Conservation (phyloP, 768 basidiomycete species). For the Suillus placidus region DNA sequence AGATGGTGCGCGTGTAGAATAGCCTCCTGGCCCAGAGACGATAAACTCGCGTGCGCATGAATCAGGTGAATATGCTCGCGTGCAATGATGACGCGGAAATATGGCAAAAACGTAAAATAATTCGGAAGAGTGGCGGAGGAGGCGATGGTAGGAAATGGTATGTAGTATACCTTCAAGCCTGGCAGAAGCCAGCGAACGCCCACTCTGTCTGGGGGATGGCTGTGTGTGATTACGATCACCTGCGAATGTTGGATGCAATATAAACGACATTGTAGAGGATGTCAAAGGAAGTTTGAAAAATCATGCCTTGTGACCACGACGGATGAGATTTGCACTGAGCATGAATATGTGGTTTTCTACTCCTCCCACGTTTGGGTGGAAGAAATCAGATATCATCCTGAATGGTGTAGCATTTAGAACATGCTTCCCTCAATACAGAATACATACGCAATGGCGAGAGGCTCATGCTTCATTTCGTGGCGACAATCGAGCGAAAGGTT, state of each 20-base stretch:
- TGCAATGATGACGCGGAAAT: constrained; percentile 84
- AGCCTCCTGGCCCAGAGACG: constrained; percentile 89
- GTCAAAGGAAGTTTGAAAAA: background rate
- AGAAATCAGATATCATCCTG: constrained; percentile 95
- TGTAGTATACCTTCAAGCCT: constrained; percentile 89
- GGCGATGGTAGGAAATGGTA: constrained; percentile 86
- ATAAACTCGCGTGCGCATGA: constrained; percentile 91
- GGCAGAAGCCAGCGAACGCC: constrained; percentile 90
- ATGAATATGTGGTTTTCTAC: constrained; percentile 97
- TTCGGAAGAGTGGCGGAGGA: constrained; percentile 94
- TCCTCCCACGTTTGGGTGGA: constrained; percentile 90
- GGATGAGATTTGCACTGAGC: constrained; percentile 81
- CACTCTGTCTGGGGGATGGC: constrained; percentile 81
- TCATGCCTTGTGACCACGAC: constrained; percentile 80
- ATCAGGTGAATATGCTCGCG: constrained; percentile 86
- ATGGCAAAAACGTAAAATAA: constrained; percentile 90
- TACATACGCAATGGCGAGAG: constrained; percentile 34
- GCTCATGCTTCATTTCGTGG: constrained; percentile 27
- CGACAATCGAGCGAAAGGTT: background rate
- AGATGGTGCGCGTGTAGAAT: constrained; percentile 88
- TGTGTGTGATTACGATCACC: constrained; percentile 96
- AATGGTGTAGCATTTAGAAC: constrained; percentile 31
- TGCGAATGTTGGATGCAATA: constrained; percentile 29
- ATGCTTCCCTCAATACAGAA: background rate
- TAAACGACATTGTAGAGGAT: background rate